Evolutionary conservation across 352 stramenopile species (phyloP), one percentile per base, ranked within the genome.

Genomic region (Phytopythium helicoides): DNA sequence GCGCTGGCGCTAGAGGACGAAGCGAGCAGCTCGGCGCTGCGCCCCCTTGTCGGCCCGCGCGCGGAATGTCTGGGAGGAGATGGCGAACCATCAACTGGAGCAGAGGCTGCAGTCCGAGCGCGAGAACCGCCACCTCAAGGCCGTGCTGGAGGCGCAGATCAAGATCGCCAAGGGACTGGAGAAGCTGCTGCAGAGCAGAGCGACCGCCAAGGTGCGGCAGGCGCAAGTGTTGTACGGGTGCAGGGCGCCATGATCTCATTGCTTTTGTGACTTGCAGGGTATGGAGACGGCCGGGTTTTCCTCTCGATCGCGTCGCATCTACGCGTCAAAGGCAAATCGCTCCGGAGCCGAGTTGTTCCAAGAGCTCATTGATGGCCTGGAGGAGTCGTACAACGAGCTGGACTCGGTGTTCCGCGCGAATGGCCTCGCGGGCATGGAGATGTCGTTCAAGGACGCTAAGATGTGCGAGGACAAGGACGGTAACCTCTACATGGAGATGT

Each of bases 61-160:
- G 10, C 54, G 53, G 7, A 53, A 44, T 11, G 59, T 81, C 19
- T 81, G 68, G 71, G 66, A 68, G 9, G 64, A 70, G 45, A 68
- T 81, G 55, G 68, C 71, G 10, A 59, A 47, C 25, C 67, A 72
- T 39, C 71, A 81, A 37, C 40, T 68, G 36, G 67, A 72, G 40
- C 61, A 77, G 42, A 59, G 67, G 50, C 59, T 76, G 31, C 75
- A 86, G 44, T 57, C 70, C 1, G 72, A 86, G 50, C 51, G 70
- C 21, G 77, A 88, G 55, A 88, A 88, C 47, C 64, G 71, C 18
- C 62, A 73, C 5, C 62, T 88, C 5, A 76, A 76, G 48, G 49
- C 64, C 8, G 63, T 82, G 36, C 57, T 88, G 35, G 74, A 86
- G 44, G 75, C 65, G 18, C 77, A 88, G 42, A 71, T 88, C 58